Percentiles rank a stretch among this genome's conserved stretches.
These are phyloP conservation scores for Botrytis fragariae DNA, from an alignment of 2,329 filamentous ascomycete genomes.

Conservation along the genomic window DNA sequence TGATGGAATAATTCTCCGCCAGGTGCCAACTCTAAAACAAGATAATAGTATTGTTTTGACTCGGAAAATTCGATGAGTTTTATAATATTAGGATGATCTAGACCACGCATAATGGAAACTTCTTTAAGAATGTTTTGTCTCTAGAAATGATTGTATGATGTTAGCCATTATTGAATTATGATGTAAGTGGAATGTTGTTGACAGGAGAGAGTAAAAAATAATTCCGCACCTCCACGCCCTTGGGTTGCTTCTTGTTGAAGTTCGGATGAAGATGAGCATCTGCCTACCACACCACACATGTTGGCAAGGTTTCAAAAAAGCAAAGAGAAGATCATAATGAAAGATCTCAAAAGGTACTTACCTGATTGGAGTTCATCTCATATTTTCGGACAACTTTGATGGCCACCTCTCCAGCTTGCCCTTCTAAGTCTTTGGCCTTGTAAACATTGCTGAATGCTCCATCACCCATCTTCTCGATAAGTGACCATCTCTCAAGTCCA, in stretches of 20 bases:
- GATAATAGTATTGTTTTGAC: conserved; percentile 94
- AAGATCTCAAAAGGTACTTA: conserved; percentile 54
- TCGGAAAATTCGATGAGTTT: conserved; percentile 92
- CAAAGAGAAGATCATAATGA: conserved; percentile 35
- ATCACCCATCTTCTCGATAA: conserved; percentile 97
- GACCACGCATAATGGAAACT: conserved; percentile 95
- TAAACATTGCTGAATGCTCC: conserved; percentile 99
- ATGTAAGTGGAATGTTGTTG: neutral
- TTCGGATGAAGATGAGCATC: conserved; percentile 92
- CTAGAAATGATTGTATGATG: conserved; percentile 47
- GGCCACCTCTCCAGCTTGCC: conserved; percentile 75
- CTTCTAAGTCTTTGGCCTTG: conserved; percentile 72
- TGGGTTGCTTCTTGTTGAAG: conserved; percentile 91
- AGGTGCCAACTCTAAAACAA: conserved; percentile 89
- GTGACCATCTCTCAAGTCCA: conserved; percentile 78
- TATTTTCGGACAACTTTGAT: conserved; percentile 99
- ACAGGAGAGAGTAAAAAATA: conserved; percentile 37
- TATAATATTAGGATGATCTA: conserved; percentile 95
- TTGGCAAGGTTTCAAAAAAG: conserved; percentile 50
- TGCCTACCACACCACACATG: conserved; percentile 63
- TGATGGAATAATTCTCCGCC: conserved; percentile 98
- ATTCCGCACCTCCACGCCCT: conserved; percentile 90
- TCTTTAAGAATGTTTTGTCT: conserved; percentile 97
- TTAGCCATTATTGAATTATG: conserved; percentile 16
- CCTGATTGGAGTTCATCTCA: conserved; percentile 98